Evolutionary conservation across 2,329 filamentous ascomycete species (phyloP), one percentile per base, ranked within the genome.

Genomic region (Chaetoscypha palmicola): DNA sequence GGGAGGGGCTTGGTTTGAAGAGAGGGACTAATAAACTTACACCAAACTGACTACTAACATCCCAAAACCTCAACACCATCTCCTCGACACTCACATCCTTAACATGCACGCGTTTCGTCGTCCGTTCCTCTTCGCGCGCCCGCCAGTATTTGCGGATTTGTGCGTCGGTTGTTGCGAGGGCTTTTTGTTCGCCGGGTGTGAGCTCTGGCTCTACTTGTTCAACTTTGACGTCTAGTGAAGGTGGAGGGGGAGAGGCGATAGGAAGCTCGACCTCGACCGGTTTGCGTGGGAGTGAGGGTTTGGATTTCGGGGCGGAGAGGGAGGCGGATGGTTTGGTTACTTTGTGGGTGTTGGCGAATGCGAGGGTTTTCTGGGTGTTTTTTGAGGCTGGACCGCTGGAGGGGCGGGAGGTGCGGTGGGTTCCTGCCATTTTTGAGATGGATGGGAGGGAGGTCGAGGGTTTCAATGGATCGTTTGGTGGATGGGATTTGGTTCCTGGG

Each of bases 11-110:
- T n/a, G n/a, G n/a, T n/a, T n/a, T n/a, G n/a, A 23, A 22, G 12
- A 32, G 11, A 12, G 12, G 19, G 11, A 33, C n/a, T 14, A 19
- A 24, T 14, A 4, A 22, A 79, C 86, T 70, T 78, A 94, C 89
- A 45, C 92, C 92, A 63, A 86, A 98, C 58, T 95, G 86, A 48
- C 77, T 86, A 59, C 83, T 92, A 53, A 94, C 83, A 63, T 98
- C 92, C 66, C 92, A 98, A 62, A 95, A 86, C 51, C 91, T 73
- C 58, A 97, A 66, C 20, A 97, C 79, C 70, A 91, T 95, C 72
- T 97, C 90, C 44, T 83, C 73, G 35, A 85, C 54, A 9, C 71
- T 74, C 54, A 97, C 61, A 2, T 73, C 81, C 56, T 82, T 66
- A 66, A 94, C 88, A 59, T 97, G 92, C 26, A 94, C 80, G 56